Conservation (phyloP, 306 rosid species). For the Vachellia pachyceras region DNA sequence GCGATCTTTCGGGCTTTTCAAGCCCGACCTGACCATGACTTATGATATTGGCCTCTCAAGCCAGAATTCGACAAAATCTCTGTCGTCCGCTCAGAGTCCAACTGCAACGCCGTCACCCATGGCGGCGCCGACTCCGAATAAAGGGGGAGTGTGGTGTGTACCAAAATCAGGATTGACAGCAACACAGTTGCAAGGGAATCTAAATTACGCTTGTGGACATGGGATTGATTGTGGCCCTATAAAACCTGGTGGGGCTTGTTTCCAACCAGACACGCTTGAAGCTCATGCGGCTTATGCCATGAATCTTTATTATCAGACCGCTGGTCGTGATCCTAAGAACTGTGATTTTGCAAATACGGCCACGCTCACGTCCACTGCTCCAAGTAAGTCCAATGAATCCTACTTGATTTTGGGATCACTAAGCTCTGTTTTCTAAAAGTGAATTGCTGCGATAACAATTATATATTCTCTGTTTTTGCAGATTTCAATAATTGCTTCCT, state of each 20-base stretch:
- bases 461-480: slow-evolving; percentile 36
- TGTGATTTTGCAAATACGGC: slow-evolving; percentile 88
- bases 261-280: slow-evolving; percentile 72
- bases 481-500: slow-evolving; percentile 69
- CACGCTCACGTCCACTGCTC: slow-evolving; percentile 61
- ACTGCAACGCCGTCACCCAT: background rate
- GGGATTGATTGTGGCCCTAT: slow-evolving; percentile 81
- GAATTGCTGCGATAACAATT: background rate
- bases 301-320: slow-evolving; percentile 74
- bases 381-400: slow-evolving; percentile 59
- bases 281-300: slow-evolving; percentile 91
- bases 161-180: slow-evolving; percentile 71
- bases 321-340: slow-evolving; percentile 62
- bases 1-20: slow-evolving; percentile 88
- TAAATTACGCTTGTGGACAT: slow-evolving; percentile 88
- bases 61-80: slow-evolving; percentile 35
- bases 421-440: background rate
- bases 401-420: background rate
- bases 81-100: slow-evolving; percentile 45
- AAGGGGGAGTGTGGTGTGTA: slow-evolving; percentile 66
- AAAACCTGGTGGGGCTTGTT: slow-evolving; percentile 82
- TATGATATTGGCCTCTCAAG: slow-evolving; percentile 86
- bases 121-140: slow-evolving; percentile 28
- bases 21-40: slow-evolving; percentile 78
- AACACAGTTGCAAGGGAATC: slow-evolving; percentile 63